These are phyloP conservation scores for Candida germanica DNA, from an alignment of 805 yeast genomes.

Conservation along the genomic window DNA sequence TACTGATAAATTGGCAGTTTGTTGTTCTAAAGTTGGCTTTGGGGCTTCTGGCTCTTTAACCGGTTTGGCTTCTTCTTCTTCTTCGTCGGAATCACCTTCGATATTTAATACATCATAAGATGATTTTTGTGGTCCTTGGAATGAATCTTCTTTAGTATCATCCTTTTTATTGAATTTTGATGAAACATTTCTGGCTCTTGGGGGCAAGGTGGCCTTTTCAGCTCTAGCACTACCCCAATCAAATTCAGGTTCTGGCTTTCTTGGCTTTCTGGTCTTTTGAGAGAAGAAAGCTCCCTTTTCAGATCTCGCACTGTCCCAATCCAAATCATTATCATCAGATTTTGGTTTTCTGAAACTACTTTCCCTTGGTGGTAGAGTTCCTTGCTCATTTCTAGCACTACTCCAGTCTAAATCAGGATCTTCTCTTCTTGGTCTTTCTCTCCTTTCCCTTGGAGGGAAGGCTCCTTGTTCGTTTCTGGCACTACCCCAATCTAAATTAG, in stretches of 20 bases:
- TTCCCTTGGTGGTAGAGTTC: slow-evolving; percentile 35
- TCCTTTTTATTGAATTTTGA: slow-evolving; percentile 15
- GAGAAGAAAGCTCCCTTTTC: too few species aligned
- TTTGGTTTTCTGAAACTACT: slow-evolving; percentile 25
- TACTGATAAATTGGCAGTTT: slow-evolving; percentile 26
- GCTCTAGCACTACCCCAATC: slow-evolving; percentile 41
- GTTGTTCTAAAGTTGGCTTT: slow-evolving; percentile 19
- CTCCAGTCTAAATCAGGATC: slow-evolving; percentile 56
- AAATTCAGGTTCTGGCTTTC: slow-evolving; percentile 37
- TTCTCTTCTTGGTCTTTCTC: slow-evolving; percentile 30
- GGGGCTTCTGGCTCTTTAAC: slow-evolving; percentile 3
- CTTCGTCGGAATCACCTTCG: slow-evolving; percentile 32
- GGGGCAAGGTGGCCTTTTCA: slow-evolving; percentile 28
- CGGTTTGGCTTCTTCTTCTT: slow-evolving; percentile 17
- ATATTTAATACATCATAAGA: slow-evolving; percentile 30
- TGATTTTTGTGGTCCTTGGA: slow-evolving; percentile 32
- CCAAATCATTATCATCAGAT: slow-evolving; percentile 21
- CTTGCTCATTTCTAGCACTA: slow-evolving; percentile 33
- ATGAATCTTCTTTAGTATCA: slow-evolving; percentile 18
- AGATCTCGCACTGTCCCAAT: slow-evolving; percentile 30
- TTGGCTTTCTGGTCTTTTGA: slow-evolving; percentile 25
- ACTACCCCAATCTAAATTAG: slow-evolving; percentile 59
- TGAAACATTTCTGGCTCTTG: slow-evolving; percentile 22
- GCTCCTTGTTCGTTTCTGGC: slow-evolving; percentile 38
- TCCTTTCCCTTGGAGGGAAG: slow-evolving; percentile 38